Conservation (phyloP, 768 basidiomycete species). For the Hericium erinaceus region DNA sequence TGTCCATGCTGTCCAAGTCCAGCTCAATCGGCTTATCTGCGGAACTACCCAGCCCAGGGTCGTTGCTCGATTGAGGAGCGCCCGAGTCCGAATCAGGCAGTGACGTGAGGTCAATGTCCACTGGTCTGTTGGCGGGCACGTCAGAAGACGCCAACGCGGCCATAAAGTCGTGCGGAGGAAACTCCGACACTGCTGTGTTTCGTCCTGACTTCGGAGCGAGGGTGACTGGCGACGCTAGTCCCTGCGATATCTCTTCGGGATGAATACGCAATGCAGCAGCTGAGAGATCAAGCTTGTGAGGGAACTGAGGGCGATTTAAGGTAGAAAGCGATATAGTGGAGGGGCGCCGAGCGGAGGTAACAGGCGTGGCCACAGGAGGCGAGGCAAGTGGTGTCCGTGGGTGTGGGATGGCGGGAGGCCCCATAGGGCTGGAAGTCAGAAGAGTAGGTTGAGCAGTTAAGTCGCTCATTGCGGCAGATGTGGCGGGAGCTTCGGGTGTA, state of each 20-base stretch:
- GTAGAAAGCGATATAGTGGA: slow-evolving; percentile 78
- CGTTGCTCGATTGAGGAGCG: slow-evolving; percentile 25
- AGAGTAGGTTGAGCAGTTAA: neutral
- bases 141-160: slow-evolving; percentile 38
- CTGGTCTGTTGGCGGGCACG: slow-evolving; percentile 18
- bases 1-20: slow-evolving; percentile 64
- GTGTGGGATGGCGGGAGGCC: neutral
- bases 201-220: slow-evolving; percentile 74
- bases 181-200: slow-evolving; percentile 32
- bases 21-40: slow-evolving; percentile 79
- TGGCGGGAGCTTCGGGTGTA: neutral
- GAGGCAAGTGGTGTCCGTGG: slow-evolving; percentile 27
- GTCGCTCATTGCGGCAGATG: neutral
- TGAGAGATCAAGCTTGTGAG: slow-evolving; percentile 78
- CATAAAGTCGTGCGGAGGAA: slow-evolving; percentile 49
- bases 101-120: slow-evolving; percentile 52
- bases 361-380: slow-evolving; percentile 21
- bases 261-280: slow-evolving; percentile 52
- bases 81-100: slow-evolving; percentile 9
- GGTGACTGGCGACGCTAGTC: slow-evolving; percentile 69
- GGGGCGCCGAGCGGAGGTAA: slow-evolving; percentile 42
- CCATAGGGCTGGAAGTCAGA: neutral
- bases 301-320: slow-evolving; percentile 60
- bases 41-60: slow-evolving; percentile 43
- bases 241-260: slow-evolving; percentile 53